These are phyloP conservation scores for Funneliformis geosporum DNA, from an alignment of 192 early-diverging fungal genomes.

Conservation along the genomic window DNA sequence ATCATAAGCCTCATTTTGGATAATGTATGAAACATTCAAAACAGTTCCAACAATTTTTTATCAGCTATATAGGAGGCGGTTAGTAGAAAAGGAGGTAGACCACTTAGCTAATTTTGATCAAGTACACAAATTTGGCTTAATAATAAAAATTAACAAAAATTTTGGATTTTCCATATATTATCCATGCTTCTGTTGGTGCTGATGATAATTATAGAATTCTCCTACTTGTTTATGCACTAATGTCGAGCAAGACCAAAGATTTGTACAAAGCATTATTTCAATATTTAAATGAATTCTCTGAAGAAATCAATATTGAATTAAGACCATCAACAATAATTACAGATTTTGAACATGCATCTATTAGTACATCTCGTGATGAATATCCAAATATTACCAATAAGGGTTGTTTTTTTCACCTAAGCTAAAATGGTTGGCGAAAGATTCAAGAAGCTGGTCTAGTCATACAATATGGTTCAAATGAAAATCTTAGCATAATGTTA, in stretches of 20 bases:
- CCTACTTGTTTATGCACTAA: not conserved
- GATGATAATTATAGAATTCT: constrained; percentile 5
- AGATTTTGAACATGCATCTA: constrained; percentile 17
- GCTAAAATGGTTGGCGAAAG: not conserved
- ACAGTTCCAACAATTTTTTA: constrained; percentile 13
- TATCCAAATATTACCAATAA: constrained; percentile 6
- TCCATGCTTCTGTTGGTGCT: constrained; percentile 1
- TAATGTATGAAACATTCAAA: constrained; percentile 5
- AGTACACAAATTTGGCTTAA: too few species aligned
- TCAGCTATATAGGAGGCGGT: not conserved
- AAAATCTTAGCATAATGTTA: not conserved
- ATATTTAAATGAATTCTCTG: not conserved
- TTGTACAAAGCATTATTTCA: constrained; percentile 1
- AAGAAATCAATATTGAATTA: not conserved
- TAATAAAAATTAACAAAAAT: too few species aligned
- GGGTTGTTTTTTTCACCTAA: constrained; percentile 2
- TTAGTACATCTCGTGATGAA: not conserved
- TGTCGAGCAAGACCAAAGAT: not conserved
- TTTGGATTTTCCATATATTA: too few species aligned
- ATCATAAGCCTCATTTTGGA: not conserved
- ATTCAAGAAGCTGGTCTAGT: not conserved
- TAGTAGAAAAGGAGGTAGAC: too few species aligned
- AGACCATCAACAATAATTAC: not conserved
- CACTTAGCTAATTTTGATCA: too few species aligned
- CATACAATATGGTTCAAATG: not conserved